These are phyloP conservation scores for Fraxinus floribunda DNA, from an alignment of 305 asterid genomes.

Conservation along the genomic window DNA sequence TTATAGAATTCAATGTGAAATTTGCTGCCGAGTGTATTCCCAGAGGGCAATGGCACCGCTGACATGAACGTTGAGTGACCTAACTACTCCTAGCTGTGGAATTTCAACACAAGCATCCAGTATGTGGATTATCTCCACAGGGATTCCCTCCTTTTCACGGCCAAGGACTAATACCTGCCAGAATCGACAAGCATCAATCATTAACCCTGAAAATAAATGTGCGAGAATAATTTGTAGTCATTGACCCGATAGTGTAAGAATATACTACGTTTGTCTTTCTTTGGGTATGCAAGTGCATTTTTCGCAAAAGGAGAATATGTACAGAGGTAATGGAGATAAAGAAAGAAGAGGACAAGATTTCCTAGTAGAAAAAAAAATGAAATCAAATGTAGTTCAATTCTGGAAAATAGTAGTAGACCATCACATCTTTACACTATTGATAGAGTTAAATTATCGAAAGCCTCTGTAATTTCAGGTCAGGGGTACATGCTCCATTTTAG, in stretches of 20 bases:
- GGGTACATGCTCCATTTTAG: background rate
- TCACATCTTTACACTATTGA: background rate
- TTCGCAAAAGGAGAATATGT: background rate
- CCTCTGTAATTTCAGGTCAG: background rate
- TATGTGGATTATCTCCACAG: conserved; percentile 85
- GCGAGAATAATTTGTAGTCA: background rate
- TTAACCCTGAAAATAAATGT: background rate
- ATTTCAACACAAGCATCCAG: conserved; percentile 91
- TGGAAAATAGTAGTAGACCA: background rate
- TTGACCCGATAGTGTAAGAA: background rate
- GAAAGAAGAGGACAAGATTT: background rate
- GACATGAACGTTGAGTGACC: conserved; percentile 94
- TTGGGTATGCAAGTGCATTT: background rate
- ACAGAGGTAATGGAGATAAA: background rate
- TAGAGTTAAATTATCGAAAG: background rate
- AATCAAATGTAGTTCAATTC: background rate
- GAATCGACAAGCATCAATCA: background rate
- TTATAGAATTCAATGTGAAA: conserved; percentile 24
- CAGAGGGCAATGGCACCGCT: conserved; percentile 97
- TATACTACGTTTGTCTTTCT: background rate
- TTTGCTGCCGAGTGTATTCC: conserved; percentile 94
- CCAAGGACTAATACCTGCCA: conserved; percentile 81
- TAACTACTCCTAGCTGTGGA: conserved; percentile 88
- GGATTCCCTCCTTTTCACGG: conserved; percentile 94
- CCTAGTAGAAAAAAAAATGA: conserved; percentile 1